These are phyloP conservation scores for Alloascoidea hylecoeti DNA, from an alignment of 805 yeast species.

Conservation along the genomic window DNA sequence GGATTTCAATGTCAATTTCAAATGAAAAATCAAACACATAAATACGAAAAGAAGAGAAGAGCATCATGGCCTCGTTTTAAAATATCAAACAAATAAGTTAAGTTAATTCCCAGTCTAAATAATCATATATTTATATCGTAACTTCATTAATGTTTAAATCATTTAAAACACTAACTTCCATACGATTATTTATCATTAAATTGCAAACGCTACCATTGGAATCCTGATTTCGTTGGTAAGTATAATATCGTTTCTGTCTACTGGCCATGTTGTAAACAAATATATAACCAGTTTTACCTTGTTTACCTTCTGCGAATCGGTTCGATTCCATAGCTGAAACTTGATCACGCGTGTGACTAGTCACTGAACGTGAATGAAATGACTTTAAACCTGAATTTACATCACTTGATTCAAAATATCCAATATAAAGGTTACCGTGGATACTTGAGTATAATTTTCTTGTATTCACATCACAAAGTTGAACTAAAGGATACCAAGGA, in stretches of 20 bases:
- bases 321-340: not conserved
- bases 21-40: too few species aligned
- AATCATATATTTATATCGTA: not conserved
- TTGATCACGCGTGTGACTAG: too few species aligned
- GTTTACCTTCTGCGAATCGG: not conserved
- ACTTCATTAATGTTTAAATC: not conserved
- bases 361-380: too few species aligned
- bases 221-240: not conserved
- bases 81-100: too few species aligned
- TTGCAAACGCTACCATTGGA: not conserved
- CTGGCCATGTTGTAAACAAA: not conserved
- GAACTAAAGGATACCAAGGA: not conserved
- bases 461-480: not conserved
- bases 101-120: too few species aligned
- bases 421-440: not conserved
- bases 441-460: not conserved
- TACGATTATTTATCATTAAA: not conserved
- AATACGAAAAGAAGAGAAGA: too few species aligned
- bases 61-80: too few species aligned
- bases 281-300: not conserved
- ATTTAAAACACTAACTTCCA: conserved; percentile 1
- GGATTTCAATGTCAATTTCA: too few species aligned
- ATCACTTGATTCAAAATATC: conserved; percentile 1
- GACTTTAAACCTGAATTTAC: not conserved
- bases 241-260: not conserved